Evolutionary conservation across 371 early-diverging fungal species (phyloP), one percentile per base, ranked within the genome.

Genomic region (Mucor piriformis): DNA sequence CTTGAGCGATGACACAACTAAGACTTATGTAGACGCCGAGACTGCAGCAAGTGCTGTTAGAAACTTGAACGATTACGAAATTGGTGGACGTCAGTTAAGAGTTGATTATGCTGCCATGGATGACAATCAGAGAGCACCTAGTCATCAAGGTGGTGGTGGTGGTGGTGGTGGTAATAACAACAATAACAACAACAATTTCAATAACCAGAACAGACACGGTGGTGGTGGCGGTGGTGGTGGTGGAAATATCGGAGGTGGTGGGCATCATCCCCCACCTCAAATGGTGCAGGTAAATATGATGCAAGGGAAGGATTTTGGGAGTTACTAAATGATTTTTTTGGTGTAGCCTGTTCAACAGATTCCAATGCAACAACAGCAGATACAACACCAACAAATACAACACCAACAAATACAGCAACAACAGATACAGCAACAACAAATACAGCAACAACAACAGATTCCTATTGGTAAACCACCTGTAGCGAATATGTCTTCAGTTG

Each of bases 31-130:
- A 89, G 91, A 92, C 70, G 76, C 85, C 20, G 90, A 90, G 53
- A 90, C 90, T 7, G 91, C 92, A 24, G 88, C 86, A 23, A 90
- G 90, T 72, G 92, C 92, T 21, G 91, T 92, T 16, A 69, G 92
- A 53, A 92, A 92, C 57, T 67, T 95, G 48, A 88, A 91, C 70
- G 86, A 87, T 51, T 88, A 92, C 57, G 94, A 94, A 38, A 75
- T 94, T 42, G 89, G 88, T 24, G 94, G 93, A 27, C 77, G 96
- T 35, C 83, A 82, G 54, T 70, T 95, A 27, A 80, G 93, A 50
- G 92, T 95, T 18, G 92, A 92, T 67, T 93, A 87, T 76, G 93
- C 94, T 15, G 94, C 93, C 18, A 77, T 79, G 66, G 85, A 86
- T 69, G 67, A 67, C 16, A 67, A 63, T 24, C 67, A 67, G 46